phyloP scores from a whole-genome alignment of 73 alveolate genomes.

The Uronychia setigera region DNA sequence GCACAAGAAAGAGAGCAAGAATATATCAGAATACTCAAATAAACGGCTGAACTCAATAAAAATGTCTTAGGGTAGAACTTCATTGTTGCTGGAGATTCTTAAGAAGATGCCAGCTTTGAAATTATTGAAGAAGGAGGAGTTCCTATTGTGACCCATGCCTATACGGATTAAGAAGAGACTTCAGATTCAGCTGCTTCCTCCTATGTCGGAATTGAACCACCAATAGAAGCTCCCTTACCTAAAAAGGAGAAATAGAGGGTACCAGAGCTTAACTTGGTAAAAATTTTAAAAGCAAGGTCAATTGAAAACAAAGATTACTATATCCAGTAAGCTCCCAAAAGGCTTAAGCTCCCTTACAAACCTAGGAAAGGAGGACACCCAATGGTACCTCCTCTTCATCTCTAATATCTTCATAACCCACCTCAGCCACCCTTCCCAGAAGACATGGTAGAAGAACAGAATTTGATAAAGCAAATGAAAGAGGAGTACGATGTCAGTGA shows the following conservation, averaged over 20 bases:
- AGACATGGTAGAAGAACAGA: background rate
- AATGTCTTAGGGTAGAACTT: background rate
- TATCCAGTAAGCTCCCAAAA: background rate
- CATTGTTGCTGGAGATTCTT: background rate
- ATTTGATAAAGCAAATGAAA: background rate
- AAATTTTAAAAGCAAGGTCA: background rate
- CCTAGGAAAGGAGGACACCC: background rate
- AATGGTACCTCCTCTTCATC: background rate
- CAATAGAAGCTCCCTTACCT: background rate
- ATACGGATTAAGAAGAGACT: background rate
- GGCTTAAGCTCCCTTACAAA: background rate
- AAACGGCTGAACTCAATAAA: background rate
- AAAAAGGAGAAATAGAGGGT: background rate
- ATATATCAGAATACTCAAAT: background rate
- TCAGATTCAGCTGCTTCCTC: background rate
- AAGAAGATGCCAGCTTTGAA: background rate
- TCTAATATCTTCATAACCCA: background rate
- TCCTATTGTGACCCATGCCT: no score
- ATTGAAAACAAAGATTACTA: background rate
- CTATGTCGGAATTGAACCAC: background rate
- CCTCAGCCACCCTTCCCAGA: slow-evolving; percentile 5
- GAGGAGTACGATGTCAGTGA: background rate
- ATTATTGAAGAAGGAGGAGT: background rate
- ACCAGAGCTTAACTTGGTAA: background rate
- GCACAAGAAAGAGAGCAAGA: background rate